phyloP scores from a whole-genome alignment of 495 filamentous ascomycete species.

The Saxophila tyrrhenica region DNA sequence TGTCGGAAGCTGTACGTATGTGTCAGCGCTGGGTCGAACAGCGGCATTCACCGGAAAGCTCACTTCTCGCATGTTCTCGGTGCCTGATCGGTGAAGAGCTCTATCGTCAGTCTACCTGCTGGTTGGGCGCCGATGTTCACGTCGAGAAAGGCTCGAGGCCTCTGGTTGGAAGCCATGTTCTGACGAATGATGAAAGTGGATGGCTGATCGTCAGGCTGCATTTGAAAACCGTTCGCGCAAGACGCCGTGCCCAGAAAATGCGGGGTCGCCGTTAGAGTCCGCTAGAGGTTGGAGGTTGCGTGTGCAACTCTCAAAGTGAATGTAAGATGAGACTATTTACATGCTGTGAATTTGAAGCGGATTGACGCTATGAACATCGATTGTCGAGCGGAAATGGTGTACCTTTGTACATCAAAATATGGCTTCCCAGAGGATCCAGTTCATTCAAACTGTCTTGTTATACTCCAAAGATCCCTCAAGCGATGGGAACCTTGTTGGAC shows the following conservation, averaged over 20 bases:
- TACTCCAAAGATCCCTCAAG: too few species aligned
- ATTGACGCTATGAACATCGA: too few species aligned
- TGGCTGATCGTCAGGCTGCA: neutral
- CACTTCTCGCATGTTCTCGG: slow-evolving; percentile 41
- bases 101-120: slow-evolving; percentile 34
- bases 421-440: too few species aligned
- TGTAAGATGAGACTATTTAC: too few species aligned
- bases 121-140: slow-evolving; percentile 30
- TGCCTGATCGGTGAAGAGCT: slow-evolving; percentile 36
- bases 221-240: neutral
- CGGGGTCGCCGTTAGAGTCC: too few species aligned
- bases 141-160: slow-evolving; percentile 35
- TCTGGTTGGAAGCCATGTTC: neutral
- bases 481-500: too few species aligned
- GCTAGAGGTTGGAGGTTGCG: neutral
- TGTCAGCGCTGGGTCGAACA: too few species aligned
- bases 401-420: too few species aligned
- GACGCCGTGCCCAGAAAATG: too few species aligned
- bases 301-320: neutral
- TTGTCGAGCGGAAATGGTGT: too few species aligned
- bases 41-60: slow-evolving; percentile 13
- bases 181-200: neutral
- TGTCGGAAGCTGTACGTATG: slow-evolving; percentile 24
- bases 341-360: too few species aligned
- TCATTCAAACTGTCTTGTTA: too few species aligned